Percentiles rank a stretch among this genome's conserved stretches.
Conservation (phyloP, 495 filamentous ascomycete genomes). For the Aspergillus haitiensis region DNA sequence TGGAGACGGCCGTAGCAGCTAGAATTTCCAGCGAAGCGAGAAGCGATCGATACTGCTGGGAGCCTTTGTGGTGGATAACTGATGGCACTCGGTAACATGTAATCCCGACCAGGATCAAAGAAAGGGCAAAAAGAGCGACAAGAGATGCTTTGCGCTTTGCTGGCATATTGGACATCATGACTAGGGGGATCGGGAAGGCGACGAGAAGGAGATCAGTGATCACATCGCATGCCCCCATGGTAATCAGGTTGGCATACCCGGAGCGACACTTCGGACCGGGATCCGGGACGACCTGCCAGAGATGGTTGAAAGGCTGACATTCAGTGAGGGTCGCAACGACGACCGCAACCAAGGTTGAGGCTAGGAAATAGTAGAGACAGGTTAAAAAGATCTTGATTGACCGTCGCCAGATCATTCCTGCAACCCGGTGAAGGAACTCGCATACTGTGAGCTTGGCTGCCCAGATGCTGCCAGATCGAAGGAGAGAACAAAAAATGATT, state of each 20-base stretch:
- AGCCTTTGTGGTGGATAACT: conserved; percentile 60
- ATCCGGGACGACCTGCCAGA: conserved; percentile 91
- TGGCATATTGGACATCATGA: conserved; percentile 70
- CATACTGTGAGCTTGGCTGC: conserved; percentile 85
- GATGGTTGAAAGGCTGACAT: conserved; percentile 79
- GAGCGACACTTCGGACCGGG: conserved; percentile 81
- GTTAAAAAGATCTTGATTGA: conserved; percentile 66
- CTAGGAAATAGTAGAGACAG: conserved; percentile 71
- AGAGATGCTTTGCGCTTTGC: conserved; percentile 66
- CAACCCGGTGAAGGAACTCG: conserved; percentile 84
- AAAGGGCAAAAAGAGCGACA: conserved; percentile 76
- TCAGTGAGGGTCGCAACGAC: conserved; percentile 79
- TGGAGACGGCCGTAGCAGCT: conserved; percentile 73
- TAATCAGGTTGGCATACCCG: conserved; percentile 80
- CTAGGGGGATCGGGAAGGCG: conserved; percentile 83
- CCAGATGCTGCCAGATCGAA: conserved; percentile 68
- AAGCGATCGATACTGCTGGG: conserved; percentile 74
- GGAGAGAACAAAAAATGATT: neutral
- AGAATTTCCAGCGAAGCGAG: conserved; percentile 76
- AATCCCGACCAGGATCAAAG: conserved; percentile 69
- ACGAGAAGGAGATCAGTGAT: conserved; percentile 86
- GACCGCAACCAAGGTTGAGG: conserved; percentile 73
- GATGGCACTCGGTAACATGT: conserved; percentile 76
- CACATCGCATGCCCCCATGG: conserved; percentile 83
- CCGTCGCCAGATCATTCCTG: conserved; percentile 64